Percentiles rank a stretch among this genome's conserved stretches.
Conservation (phyloP, 129 eudicot species). For the Ambrosia trifida region DNA sequence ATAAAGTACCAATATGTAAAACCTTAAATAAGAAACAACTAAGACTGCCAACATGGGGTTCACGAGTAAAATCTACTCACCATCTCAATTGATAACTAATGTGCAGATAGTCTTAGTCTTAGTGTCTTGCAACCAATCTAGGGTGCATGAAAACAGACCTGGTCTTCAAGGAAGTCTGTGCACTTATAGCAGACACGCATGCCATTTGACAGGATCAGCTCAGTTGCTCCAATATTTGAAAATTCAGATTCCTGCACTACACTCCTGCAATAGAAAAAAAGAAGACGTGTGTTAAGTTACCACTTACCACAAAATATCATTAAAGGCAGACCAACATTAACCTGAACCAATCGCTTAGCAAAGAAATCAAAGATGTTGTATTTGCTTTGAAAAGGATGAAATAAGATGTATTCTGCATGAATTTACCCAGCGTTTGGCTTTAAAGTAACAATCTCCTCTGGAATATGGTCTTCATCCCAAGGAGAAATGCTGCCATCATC, state of each 20-base stretch:
- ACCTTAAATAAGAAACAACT: not conserved
- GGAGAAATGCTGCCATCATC: slow-evolving; percentile 49
- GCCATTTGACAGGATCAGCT: slow-evolving; percentile 82
- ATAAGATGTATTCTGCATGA: slow-evolving; percentile 18
- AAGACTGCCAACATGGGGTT: slow-evolving; percentile 20
- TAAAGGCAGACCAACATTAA: slow-evolving; percentile 14
- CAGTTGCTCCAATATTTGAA: slow-evolving; percentile 73
- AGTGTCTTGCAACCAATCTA: not conserved
- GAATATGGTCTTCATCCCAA: slow-evolving; percentile 83
- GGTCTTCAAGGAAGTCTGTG: slow-evolving; percentile 90
- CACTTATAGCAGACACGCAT: slow-evolving; percentile 92
- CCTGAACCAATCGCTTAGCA: slow-evolving; percentile 17
- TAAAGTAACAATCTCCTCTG: slow-evolving; percentile 75
- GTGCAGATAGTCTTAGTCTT: slow-evolving; percentile 2
- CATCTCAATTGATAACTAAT: slow-evolving; percentile 5
- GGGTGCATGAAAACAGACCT: slow-evolving; percentile 50
- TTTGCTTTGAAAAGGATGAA: not conserved
- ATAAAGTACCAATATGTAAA: not conserved
- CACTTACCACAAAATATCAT: slow-evolving; percentile 4
- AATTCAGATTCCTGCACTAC: slow-evolving; percentile 63
- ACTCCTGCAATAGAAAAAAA: slow-evolving; percentile 44
- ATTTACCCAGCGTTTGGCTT: slow-evolving; percentile 83
- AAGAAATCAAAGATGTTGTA: not conserved
- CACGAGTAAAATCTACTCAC: slow-evolving; percentile 9
- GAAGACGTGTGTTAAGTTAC: not conserved